A percentile compares a stretch with the other conserved stretches of the same genome.
phyloP scores from a whole-genome alignment of 805 yeast species.

The Ogataea kodamae region DNA sequence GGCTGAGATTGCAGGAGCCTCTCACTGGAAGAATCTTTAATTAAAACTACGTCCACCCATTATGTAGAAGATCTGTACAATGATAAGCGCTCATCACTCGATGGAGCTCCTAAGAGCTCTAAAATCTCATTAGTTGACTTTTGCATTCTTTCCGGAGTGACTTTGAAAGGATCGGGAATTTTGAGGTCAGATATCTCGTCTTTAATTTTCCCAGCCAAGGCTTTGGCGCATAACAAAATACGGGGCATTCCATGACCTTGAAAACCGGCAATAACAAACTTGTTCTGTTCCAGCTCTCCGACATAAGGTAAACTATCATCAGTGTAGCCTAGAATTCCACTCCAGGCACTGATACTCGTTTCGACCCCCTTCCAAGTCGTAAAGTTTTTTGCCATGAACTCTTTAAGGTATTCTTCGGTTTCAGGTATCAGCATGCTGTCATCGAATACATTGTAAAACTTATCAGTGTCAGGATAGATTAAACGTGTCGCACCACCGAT shows the following conservation, averaged over 20 bases:
- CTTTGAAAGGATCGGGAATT: conserved; percentile 23
- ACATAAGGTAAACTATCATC: conserved; percentile 40
- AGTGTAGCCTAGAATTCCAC: conserved; percentile 45
- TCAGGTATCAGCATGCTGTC: conserved; percentile 32
- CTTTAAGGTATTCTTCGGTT: conserved; percentile 23
- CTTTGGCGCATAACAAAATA: conserved; percentile 38
- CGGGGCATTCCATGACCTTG: conserved; percentile 54
- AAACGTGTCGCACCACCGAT: conserved; percentile 32
- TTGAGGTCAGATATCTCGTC: conserved; percentile 7
- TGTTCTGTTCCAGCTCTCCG: conserved; percentile 36
- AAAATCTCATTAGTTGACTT: too few species aligned
- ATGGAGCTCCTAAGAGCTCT: too few species aligned
- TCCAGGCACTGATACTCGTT: conserved; percentile 35
- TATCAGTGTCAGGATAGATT: conserved; percentile 23
- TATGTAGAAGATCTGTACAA: too few species aligned
- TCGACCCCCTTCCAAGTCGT: conserved; percentile 32
- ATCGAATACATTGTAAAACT: conserved; percentile 33
- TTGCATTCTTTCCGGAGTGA: conserved; percentile 21
- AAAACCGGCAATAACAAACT: conserved; percentile 44
- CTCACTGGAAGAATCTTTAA: conserved; percentile 2
- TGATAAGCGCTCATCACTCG: too few species aligned
- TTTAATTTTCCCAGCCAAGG: conserved; percentile 29
- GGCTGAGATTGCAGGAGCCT: conserved; percentile 32
- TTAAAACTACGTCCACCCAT: too few species aligned
- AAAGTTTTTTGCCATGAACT: conserved; percentile 33